Percentiles rank a stretch among this genome's conserved stretches.
phyloP scores from a whole-genome alignment of 2,329 filamentous ascomycete genomes.

The Pseudogymnoascus sp. region DNA sequence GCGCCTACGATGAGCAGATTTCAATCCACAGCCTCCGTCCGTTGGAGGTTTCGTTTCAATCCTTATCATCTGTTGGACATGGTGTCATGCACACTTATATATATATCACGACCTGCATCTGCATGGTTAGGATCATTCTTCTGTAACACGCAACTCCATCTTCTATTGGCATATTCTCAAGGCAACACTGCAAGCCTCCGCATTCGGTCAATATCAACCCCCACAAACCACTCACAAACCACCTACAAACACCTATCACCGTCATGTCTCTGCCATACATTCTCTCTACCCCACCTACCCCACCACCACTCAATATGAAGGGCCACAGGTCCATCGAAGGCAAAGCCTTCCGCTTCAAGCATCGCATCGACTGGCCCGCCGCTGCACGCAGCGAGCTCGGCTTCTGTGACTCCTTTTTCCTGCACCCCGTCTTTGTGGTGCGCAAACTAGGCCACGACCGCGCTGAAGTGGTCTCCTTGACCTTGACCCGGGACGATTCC shows the following conservation, averaged over 20 bases:
- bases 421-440: background rate
- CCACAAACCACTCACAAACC: background rate
- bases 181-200: background rate
- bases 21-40: background rate
- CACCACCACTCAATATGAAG: background rate
- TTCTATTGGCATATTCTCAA: background rate
- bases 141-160: background rate
- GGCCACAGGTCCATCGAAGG: background rate
- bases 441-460: background rate
- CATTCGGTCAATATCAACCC: background rate
- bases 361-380: background rate
- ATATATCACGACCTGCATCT: slow-evolving; percentile 3
- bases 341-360: slow-evolving; percentile 1
- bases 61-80: background rate
- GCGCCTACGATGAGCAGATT: slow-evolving; percentile 1
- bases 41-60: background rate
- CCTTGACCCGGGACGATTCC: background rate
- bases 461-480: background rate
- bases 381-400: background rate
- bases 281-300: background rate
- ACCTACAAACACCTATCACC: background rate
- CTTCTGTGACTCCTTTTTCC: background rate
- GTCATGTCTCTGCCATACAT: background rate
- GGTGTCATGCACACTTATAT: background rate
- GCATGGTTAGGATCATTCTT: slow-evolving; percentile 1